Evolutionary conservation across 257 asterid species (phyloP).

Genomic region (Solanum okadae): DNA sequence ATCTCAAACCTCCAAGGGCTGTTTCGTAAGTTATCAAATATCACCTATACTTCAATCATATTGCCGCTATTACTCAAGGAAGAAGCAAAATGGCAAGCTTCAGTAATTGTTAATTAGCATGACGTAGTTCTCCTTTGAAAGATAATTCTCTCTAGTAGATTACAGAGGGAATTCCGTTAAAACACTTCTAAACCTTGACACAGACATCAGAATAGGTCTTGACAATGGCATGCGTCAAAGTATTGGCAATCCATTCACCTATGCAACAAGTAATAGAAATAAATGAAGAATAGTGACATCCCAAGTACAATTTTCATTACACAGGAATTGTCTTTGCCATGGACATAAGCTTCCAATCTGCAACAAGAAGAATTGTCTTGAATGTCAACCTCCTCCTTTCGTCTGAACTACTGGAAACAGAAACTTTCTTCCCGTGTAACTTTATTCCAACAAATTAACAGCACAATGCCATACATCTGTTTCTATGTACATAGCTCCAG

Average conservation of each 20-base stretch:
- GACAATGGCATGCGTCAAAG: neutral
- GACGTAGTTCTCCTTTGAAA: neutral
- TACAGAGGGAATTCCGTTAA: neutral
- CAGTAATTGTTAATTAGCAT: neutral
- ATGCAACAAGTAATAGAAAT: neutral
- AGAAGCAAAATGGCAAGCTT: neutral
- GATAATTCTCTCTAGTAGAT: neutral
- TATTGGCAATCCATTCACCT: neutral
- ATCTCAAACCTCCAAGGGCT: neutral
- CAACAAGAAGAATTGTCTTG: neutral
- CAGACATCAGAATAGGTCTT: neutral
- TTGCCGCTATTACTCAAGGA: neutral
- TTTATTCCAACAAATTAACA: neutral
- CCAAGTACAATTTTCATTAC: neutral
- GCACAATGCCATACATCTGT: neutral
- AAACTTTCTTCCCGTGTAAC: neutral
- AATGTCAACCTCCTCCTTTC: neutral
- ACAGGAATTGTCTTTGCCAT: neutral
- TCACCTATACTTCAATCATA: neutral
- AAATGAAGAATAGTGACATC: neutral
- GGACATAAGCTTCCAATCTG: neutral
- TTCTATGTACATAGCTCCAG: neutral
- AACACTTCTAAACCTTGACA: neutral
- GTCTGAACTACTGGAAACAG: neutral
- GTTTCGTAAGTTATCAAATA: neutral